Conservation (phyloP, 495 filamentous ascomycete genomes). For the Endocarpon pusillum region DNA sequence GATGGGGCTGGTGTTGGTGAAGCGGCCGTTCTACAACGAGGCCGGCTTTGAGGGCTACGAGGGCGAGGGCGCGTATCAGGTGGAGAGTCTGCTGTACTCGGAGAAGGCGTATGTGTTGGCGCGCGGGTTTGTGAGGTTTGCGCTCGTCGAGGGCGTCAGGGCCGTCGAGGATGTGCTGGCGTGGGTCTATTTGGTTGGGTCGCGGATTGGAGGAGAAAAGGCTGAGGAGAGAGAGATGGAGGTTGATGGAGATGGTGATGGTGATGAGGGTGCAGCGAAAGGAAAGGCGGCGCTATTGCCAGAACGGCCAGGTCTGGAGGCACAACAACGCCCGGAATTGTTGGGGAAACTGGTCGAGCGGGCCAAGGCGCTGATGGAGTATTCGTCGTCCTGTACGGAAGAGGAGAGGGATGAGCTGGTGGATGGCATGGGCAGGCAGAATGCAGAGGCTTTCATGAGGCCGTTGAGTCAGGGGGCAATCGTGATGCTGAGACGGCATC, state of each 20-base stretch:
- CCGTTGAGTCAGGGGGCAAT: conserved; percentile 21
- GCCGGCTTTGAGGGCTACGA: conserved; percentile 36
- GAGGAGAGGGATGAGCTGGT: conserved; percentile 1
- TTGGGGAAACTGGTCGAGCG: conserved; percentile 21
- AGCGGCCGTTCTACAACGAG: conserved; percentile 47
- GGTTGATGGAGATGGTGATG: conserved; percentile 7
- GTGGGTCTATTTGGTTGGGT: conserved; percentile 30
- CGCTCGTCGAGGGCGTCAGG: conserved; percentile 21
- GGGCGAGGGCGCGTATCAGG: conserved; percentile 21
- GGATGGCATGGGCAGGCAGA: conserved; percentile 11
- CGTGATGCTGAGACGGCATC: conserved; percentile 14
- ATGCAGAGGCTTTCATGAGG: neutral
- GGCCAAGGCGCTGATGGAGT: conserved; percentile 18
- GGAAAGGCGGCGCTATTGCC: conserved; percentile 6
- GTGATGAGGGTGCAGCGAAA: conserved; percentile 2
- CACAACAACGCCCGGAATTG: conserved; percentile 13
- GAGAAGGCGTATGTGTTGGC: conserved; percentile 38
- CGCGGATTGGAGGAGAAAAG: conserved; percentile 1
- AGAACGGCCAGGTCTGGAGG: neutral
- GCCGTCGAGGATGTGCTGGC: conserved; percentile 32
- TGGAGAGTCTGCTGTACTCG: conserved; percentile 34
- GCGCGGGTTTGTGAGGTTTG: conserved; percentile 33
- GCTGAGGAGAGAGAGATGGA: conserved; percentile 9
- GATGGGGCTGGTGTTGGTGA: conserved; percentile 40
- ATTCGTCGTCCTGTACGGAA: conserved; percentile 6